Base-by-base conservation (phyloP, 2,329 filamentous ascomycete genomes). In the Verticillium isaacii region DNA sequence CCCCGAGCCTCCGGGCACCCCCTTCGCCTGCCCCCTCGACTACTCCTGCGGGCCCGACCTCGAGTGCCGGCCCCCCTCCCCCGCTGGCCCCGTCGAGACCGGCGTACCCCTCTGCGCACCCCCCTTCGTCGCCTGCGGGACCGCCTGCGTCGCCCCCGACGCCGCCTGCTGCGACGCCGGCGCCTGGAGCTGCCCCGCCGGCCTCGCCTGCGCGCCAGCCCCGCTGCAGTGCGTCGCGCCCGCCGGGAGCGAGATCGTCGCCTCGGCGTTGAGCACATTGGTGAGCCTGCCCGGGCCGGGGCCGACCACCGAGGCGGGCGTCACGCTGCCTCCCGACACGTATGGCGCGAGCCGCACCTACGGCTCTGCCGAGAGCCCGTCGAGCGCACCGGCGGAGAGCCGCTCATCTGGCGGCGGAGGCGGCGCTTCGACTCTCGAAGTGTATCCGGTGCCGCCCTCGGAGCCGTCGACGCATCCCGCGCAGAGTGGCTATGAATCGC, bases 101-200 rank as follows among this genome's bases (percentile, higher is more conserved):
- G 32, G 36, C 58, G 14, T 36, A 11, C 52, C 56, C 36, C 32
- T 58, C 45, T 63, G 61, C 23, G 56, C 59, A 7, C 32, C 32
- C 34, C 29, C 17, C 36, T 54, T 57, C 1, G 9, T 50, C 52
- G 6, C 62, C 50, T 63, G 62, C 52, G 34, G n/a, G 15, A 8
- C 41, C 17, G 15, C 12, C 37, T 61, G 60, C 45, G 34, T 58
- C 19, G 25, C 60, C 5, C 15, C 41, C 19, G 60, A 41, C 17
- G 36, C 25, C 5, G 32, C 41, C 37, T 63, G 62, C 57, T 61
- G 60, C 56, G 45, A 25, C 12, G 57, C 15, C 17, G 17, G 59
- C 56, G 25, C 57, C 19, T 32, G 55, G n/a, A 54, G 36, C 34
- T 63, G 62, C 37, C 45, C 56, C 19, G 32, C 12, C 14, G 58